Percentiles rank a stretch among this genome's conserved stretches.
Evolutionary conservation across 2,329 filamentous ascomycete genomes (phyloP).

Genomic region (Aspergillus ustus): DNA sequence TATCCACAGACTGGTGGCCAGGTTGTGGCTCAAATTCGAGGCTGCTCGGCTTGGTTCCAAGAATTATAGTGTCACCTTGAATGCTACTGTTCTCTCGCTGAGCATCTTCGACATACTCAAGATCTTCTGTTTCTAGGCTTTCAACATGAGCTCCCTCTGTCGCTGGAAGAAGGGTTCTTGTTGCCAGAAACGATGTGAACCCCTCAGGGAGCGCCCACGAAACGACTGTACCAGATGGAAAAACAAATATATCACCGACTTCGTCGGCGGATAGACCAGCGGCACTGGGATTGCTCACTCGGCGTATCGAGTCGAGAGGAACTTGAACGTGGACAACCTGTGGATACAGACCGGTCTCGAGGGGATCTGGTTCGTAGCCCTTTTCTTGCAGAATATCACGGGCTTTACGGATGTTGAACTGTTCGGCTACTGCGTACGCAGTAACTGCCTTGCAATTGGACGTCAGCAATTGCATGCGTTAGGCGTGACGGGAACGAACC

Average conservation of each 20-base stretch:
- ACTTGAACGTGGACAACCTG: slow-evolving; percentile 67
- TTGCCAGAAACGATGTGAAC: slow-evolving; percentile 71
- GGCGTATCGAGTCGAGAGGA: slow-evolving; percentile 51
- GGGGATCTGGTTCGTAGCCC: slow-evolving; percentile 67
- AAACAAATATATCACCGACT: slow-evolving; percentile 89
- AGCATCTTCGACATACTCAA: slow-evolving; percentile 82
- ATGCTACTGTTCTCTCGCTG: slow-evolving; percentile 75
- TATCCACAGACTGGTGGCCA: slow-evolving; percentile 54
- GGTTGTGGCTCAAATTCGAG: slow-evolving; percentile 26
- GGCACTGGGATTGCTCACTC: slow-evolving; percentile 47
- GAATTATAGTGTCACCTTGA: slow-evolving; percentile 83
- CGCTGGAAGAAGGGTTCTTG: slow-evolving; percentile 73
- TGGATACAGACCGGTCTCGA: slow-evolving; percentile 64
- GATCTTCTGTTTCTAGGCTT: slow-evolving; percentile 80
- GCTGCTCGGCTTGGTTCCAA: slow-evolving; percentile 70
- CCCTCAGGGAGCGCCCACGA: slow-evolving; percentile 85
- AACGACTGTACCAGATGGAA: slow-evolving; percentile 91
- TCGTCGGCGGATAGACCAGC: slow-evolving; percentile 48
- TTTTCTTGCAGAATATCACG: slow-evolving; percentile 60
- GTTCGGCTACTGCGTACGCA: slow-evolving; percentile 70
- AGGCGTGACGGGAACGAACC: slow-evolving; percentile 26
- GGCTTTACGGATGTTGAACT: slow-evolving; percentile 65
- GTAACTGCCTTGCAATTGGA: slow-evolving; percentile 55
- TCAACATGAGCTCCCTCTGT: slow-evolving; percentile 74
- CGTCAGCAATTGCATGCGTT: slow-evolving; percentile 20